Conservation (phyloP, 129 eudicot species). For the Ambrosia trifida region DNA sequence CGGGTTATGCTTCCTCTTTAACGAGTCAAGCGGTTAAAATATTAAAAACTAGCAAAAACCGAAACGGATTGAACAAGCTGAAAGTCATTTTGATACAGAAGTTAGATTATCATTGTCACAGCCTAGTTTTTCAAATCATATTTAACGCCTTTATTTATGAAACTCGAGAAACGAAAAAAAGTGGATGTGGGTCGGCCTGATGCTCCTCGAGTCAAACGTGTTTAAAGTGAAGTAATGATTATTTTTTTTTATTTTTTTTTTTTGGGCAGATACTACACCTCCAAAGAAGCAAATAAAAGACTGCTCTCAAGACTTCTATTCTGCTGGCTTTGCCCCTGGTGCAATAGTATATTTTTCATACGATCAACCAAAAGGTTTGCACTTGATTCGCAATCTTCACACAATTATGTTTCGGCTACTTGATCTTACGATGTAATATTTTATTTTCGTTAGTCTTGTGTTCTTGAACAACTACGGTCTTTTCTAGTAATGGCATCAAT, state of each 20-base stretch:
- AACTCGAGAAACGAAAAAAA: not conserved
- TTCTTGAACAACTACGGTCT: not conserved
- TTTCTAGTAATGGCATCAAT: not conserved
- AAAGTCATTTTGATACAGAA: no score
- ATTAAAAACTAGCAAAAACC: not conserved
- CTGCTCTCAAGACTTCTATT: constrained; percentile 65
- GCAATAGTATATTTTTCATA: constrained; percentile 84
- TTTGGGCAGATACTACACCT: constrained; percentile 73
- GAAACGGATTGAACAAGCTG: not conserved
- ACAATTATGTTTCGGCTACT: not conserved
- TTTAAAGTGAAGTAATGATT: not conserved
- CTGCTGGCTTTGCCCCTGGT: constrained; percentile 92
- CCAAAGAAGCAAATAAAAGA: constrained; percentile 84
- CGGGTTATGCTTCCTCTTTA: not conserved
- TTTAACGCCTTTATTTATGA: not conserved
- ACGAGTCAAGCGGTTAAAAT: not conserved
- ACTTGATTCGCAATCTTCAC: not conserved
- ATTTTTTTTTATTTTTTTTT: not conserved
- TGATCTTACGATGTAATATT: not conserved
- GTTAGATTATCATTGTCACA: not conserved
- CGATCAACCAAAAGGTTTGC: constrained; percentile 69
- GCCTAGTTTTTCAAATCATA: not conserved
- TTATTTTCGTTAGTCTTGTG: not conserved
- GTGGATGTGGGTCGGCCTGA: not conserved
- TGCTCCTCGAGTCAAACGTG: not conserved